Conservation (phyloP, 768 basidiomycete genomes). For the Auricularia sp. region DNA sequence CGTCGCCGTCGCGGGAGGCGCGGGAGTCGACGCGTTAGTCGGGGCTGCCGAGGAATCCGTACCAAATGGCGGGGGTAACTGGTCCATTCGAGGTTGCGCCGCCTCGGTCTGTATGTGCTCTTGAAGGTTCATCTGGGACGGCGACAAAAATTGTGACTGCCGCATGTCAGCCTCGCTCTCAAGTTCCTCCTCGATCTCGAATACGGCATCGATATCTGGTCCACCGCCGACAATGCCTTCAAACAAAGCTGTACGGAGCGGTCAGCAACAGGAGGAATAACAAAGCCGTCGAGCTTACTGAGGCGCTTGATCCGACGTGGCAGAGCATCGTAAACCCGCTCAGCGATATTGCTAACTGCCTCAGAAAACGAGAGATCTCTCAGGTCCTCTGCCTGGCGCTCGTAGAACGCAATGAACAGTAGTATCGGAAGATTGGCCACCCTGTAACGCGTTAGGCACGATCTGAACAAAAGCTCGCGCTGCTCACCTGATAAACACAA, state of each 20-base stretch:
- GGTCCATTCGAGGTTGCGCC: not conserved
- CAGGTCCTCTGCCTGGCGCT: constrained; percentile 66
- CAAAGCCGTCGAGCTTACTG: constrained; percentile 35
- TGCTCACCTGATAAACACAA: constrained; percentile 69
- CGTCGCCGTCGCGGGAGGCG: not conserved
- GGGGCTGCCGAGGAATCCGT: not conserved
- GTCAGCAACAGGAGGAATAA: not conserved
- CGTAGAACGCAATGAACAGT: constrained; percentile 71
- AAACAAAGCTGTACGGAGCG: constrained; percentile 49
- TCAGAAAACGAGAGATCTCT: constrained; percentile 63
- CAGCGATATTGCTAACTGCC: constrained; percentile 54
- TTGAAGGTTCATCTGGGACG: not conserved
- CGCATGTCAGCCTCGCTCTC: constrained; percentile 11
- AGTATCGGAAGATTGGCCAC: constrained; percentile 79
- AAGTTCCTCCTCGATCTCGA: constrained; percentile 64
- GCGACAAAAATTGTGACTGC: not conserved
- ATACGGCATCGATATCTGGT: constrained; percentile 70
- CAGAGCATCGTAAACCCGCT: constrained; percentile 60
- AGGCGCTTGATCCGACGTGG: constrained; percentile 67
- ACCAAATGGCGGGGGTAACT: not conserved
- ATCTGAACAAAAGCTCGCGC: not conserved
- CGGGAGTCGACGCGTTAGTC: not conserved
- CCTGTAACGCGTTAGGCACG: constrained; percentile 25
- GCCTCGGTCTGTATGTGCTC: not conserved
- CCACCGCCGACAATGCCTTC: constrained; percentile 61